Conservation (phyloP, 2,329 filamentous ascomycete species). For the Tolypocladium endophyticum region DNA sequence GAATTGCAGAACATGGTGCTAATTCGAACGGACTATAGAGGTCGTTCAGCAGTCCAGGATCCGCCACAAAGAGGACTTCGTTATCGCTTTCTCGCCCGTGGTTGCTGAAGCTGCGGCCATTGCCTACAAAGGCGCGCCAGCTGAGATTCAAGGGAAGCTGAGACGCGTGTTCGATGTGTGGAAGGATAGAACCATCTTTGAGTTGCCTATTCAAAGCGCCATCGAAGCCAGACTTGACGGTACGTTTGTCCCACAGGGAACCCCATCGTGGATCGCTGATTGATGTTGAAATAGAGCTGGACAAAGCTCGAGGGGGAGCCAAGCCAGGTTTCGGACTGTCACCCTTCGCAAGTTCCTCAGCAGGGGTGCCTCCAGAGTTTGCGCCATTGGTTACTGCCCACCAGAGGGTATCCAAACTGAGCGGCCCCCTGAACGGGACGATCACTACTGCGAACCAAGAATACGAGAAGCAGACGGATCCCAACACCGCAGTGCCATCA, state of each 20-base stretch:
- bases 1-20: background rate
- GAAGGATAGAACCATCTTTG: constrained; percentile 80
- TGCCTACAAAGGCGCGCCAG: constrained; percentile 83
- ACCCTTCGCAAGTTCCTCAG: constrained; percentile 41
- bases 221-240: constrained; percentile 73
- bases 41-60: constrained; percentile 94
- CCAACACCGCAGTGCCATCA: constrained; percentile 57
- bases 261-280: background rate
- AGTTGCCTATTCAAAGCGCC: constrained; percentile 64
- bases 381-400: constrained; percentile 64
- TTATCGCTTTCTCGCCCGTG: constrained; percentile 81
- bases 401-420: constrained; percentile 62
- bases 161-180: constrained; percentile 89
- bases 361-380: constrained; percentile 60
- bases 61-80: constrained; percentile 83
- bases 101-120: constrained; percentile 81
- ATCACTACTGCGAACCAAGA: constrained; percentile 66
- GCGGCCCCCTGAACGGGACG: constrained; percentile 55
- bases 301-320: constrained; percentile 44
- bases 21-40: constrained; percentile 42
- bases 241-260: constrained; percentile 24
- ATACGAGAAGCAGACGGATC: constrained; percentile 73
- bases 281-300: constrained; percentile 40
- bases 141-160: constrained; percentile 80
- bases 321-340: constrained; percentile 48